These are phyloP conservation scores for Vigna radiata DNA, from an alignment of 306 rosid species.

Conservation along the genomic window DNA sequence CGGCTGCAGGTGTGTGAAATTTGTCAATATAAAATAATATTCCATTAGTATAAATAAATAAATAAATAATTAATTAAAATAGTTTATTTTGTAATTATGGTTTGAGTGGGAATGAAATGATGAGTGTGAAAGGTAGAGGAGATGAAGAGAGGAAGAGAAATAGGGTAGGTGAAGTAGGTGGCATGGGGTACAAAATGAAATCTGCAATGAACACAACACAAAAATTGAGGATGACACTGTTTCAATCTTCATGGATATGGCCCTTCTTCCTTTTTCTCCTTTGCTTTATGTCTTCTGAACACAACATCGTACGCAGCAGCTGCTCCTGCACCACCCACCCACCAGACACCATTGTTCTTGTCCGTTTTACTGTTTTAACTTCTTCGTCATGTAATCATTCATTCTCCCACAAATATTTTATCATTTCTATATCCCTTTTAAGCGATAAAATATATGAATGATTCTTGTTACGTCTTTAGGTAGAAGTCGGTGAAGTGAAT, in stretches of 20 bases:
- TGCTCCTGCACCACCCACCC: not conserved
- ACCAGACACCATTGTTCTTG: not conserved
- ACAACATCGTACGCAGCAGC: slow-evolving; percentile 10
- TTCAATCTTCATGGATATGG: not conserved
- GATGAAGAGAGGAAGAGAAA: not conserved
- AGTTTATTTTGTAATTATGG: too few species aligned
- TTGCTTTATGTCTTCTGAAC: not conserved
- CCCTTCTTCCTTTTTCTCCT: not conserved
- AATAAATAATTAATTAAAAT: too few species aligned
- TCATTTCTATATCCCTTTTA: too few species aligned
- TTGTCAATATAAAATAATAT: too few species aligned
- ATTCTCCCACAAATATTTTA: too few species aligned
- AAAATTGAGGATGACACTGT: slow-evolving; percentile 5
- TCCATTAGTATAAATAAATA: too few species aligned
- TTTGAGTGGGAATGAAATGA: too few species aligned
- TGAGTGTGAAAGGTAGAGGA: too few species aligned
- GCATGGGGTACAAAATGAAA: slow-evolving; percentile 1
- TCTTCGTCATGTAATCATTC: too few species aligned
- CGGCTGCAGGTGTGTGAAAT: too few species aligned
- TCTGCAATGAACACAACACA: slow-evolving; percentile 29
- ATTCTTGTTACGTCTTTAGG: not conserved
- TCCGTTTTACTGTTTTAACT: not conserved
- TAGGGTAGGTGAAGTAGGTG: not conserved
- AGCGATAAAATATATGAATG: not conserved
- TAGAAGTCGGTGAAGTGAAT: not conserved